These are phyloP conservation scores for Apiospora rasikravindrae DNA, from an alignment of 2,329 filamentous ascomycete genomes.

Conservation along the genomic window DNA sequence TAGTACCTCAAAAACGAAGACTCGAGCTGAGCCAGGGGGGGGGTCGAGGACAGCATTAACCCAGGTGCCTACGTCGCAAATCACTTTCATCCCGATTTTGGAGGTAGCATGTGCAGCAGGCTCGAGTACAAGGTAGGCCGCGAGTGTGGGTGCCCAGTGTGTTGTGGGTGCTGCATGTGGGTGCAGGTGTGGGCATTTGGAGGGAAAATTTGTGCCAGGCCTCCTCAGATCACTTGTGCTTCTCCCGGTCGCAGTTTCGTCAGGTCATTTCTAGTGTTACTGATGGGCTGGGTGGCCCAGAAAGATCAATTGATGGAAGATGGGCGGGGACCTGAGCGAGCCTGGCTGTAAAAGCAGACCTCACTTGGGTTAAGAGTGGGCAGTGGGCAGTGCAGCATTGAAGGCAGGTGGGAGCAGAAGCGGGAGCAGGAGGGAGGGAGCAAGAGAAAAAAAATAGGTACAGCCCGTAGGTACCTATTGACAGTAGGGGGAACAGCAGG, in stretches of 20 bases:
- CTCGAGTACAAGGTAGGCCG: neutral
- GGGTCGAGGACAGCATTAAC: conserved; percentile 4
- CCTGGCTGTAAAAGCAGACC: neutral
- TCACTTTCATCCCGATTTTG: conserved; percentile 10
- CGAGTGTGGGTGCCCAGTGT: conserved; percentile 11
- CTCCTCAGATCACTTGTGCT: neutral
- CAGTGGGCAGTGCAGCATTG: neutral
- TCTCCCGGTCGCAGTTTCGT: conserved; percentile 7
- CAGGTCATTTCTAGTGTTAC: neutral
- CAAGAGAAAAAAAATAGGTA: neutral
- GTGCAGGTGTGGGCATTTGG: conserved; percentile 13
- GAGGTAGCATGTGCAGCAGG: neutral
- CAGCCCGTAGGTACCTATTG: neutral
- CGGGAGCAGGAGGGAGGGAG: neutral
- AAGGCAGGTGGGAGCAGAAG: neutral
- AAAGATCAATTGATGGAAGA: neutral
- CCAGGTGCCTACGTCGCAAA: conserved; percentile 13
- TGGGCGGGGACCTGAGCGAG: neutral
- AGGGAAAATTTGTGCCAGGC: conserved; percentile 11
- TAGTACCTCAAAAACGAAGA: neutral
- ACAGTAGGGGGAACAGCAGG: neutral
- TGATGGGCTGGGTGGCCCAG: neutral
- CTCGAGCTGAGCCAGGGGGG: neutral
- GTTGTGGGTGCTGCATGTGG: conserved; percentile 15
- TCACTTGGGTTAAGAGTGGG: neutral